Conservation (phyloP, 192 early-diverging fungal genomes). For the Coemansia sp. region DNA sequence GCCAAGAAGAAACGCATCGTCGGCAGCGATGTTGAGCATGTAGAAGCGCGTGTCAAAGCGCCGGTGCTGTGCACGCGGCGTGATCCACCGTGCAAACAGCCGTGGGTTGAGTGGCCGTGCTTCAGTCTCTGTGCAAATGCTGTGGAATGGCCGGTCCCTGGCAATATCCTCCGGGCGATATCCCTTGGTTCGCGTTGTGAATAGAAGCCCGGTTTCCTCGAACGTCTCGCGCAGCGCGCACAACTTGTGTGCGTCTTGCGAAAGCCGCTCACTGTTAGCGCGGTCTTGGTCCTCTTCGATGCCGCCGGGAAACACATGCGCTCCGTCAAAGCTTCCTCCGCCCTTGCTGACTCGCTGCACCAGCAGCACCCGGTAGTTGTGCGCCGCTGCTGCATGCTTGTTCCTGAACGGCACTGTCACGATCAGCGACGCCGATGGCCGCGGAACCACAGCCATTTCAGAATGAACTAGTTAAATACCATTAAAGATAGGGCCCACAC, state of each 20-base stretch:
- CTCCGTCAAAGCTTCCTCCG: slow-evolving; percentile 34
- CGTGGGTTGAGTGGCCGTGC: slow-evolving; percentile 45
- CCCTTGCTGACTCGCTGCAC: slow-evolving; percentile 32
- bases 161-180: slow-evolving; percentile 21
- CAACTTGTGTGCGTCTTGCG: slow-evolving; percentile 32
- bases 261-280: not conserved
- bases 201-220: slow-evolving; percentile 76
- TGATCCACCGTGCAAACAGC: slow-evolving; percentile 60
- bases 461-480: not conserved
- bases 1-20: slow-evolving; percentile 9
- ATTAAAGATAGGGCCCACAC: too few species aligned
- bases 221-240: slow-evolving; percentile 80
- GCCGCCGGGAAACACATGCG: slow-evolving; percentile 52
- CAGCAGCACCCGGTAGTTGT: slow-evolving; percentile 56
- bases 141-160: slow-evolving; percentile 47
- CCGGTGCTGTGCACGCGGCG: slow-evolving; percentile 29
- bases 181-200: slow-evolving; percentile 38
- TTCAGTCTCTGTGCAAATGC: slow-evolving; percentile 51
- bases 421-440: slow-evolving; percentile 41
- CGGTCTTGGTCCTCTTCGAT: slow-evolving; percentile 27
- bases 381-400: slow-evolving; percentile 2
- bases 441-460: not conserved
- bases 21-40: slow-evolving; percentile 20
- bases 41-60: slow-evolving; percentile 54
- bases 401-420: slow-evolving; percentile 27